A percentile compares a stretch with the other conserved stretches of the same genome.
Evolutionary conservation across 768 basidiomycete genomes (phyloP).

Genomic region (Agaricus blazei): DNA sequence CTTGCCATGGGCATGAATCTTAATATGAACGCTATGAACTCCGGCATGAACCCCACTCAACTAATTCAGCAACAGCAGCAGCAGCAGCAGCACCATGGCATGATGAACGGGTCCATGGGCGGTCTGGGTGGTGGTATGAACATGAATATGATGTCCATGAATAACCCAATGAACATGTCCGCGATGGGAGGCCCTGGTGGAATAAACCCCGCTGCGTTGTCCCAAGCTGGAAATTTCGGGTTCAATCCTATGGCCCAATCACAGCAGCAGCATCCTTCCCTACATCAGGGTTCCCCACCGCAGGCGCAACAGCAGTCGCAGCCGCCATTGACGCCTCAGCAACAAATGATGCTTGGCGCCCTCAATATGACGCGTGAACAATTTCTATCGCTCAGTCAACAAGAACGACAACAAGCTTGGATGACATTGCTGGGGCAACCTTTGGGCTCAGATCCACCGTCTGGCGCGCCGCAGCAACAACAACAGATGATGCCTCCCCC

Average conservation of each 20-base stretch:
- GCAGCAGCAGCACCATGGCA: slow-evolving; percentile 6
- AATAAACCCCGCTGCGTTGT: slow-evolving; percentile 9
- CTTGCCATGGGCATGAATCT: slow-evolving; percentile 8
- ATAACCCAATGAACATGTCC: slow-evolving; percentile 1
- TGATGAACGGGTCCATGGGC: slow-evolving; percentile 9
- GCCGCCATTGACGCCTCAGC: slow-evolving; percentile 2
- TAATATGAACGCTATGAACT: slow-evolving; percentile 6
- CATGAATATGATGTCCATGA: slow-evolving; percentile 10
- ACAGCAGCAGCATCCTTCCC: slow-evolving; percentile 16
- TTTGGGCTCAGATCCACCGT: slow-evolving; percentile 9
- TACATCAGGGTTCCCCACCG: slow-evolving; percentile 10
- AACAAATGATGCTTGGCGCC: slow-evolving; percentile 16
- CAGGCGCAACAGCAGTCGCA: slow-evolving; percentile 7
- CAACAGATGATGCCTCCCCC: slow-evolving; percentile 28
- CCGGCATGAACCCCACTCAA: slow-evolving; percentile 4
- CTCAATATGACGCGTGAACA: slow-evolving; percentile 26
- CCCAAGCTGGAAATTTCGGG: slow-evolving; percentile 5
- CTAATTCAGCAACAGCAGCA: slow-evolving; percentile 8
- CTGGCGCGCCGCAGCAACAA: slow-evolving; percentile 7
- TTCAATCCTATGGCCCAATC: slow-evolving; percentile 12
- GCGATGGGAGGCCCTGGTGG: slow-evolving; percentile 1
- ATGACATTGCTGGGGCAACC: slow-evolving; percentile 17
- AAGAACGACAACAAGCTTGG: slow-evolving; percentile 20
- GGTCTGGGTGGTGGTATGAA: slow-evolving; percentile 6
- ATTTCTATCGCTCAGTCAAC: slow-evolving; percentile 18